Conservation (phyloP, 2,329 filamentous ascomycete genomes). For the Claviceps maximensis region DNA sequence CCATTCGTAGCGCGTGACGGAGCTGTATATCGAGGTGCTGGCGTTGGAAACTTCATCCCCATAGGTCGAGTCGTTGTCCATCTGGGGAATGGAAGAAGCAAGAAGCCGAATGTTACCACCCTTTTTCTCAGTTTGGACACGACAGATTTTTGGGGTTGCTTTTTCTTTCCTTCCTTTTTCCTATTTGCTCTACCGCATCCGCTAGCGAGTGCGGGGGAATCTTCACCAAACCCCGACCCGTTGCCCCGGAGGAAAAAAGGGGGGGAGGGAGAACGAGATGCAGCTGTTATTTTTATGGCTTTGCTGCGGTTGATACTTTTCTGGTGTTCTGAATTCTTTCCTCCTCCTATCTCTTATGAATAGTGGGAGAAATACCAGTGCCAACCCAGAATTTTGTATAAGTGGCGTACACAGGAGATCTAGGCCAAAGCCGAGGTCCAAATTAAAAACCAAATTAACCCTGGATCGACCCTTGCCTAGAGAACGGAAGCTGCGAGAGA, state of each 20-base stretch:
- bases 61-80: constrained; percentile 9
- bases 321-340: background rate
- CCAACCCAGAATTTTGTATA: background rate
- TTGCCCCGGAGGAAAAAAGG: background rate
- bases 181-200: background rate
- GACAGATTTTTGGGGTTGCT: background rate
- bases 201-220: background rate
- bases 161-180: background rate
- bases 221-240: background rate
- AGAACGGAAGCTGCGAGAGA: background rate
- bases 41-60: constrained; percentile 8
- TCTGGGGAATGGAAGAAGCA: background rate
- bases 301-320: background rate
- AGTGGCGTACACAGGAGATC: background rate
- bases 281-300: background rate
- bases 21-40: constrained; percentile 18
- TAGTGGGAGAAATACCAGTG: background rate
- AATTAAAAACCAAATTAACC: background rate
- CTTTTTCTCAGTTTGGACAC: background rate
- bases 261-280: background rate
- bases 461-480: background rate
- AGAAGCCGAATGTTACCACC: background rate
- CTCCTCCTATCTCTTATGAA: background rate
- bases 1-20: constrained; percentile 21
- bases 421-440: background rate